These are phyloP conservation scores for Xerocomellus dryophilus DNA, from an alignment of 768 basidiomycete species.

Conservation along the genomic window DNA sequence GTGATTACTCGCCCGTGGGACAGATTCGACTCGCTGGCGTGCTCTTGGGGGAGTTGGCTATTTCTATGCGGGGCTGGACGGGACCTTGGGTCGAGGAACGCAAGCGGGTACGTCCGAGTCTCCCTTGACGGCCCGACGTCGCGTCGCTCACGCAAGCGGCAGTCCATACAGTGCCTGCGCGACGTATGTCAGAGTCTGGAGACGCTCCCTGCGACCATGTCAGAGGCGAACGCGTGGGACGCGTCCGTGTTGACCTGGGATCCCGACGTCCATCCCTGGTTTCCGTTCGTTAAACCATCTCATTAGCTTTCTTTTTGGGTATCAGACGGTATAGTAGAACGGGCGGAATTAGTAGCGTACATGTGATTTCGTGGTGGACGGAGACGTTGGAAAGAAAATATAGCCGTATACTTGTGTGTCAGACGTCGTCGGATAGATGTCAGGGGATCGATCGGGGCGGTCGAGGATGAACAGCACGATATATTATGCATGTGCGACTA, in stretches of 20 bases:
- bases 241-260: slow-evolving; percentile 46
- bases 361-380: no score
- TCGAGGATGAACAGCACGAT: no score
- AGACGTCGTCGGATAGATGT: no score
- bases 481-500: no score
- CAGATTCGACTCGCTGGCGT: slow-evolving; percentile 44
- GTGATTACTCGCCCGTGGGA: slow-evolving; percentile 39
- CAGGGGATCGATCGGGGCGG: no score
- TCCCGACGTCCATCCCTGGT: slow-evolving; percentile 48
- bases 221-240: slow-evolving; percentile 38
- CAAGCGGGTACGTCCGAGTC: slow-evolving; percentile 39
- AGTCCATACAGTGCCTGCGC: slow-evolving; percentile 44
- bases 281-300: slow-evolving; percentile 36
- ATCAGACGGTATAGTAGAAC: not conserved
- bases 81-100: slow-evolving; percentile 49
- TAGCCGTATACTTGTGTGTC: no score
- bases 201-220: slow-evolving; percentile 36
- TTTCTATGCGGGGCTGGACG: slow-evolving; percentile 38
- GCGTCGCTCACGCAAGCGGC: not conserved
- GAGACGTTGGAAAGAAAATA: no score
- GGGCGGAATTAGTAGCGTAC: no score
- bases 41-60: slow-evolving; percentile 35
- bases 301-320: not conserved
- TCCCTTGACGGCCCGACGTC: not conserved
- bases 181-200: slow-evolving; percentile 38